Percentiles rank a stretch among this genome's conserved stretches.
Evolutionary conservation across 345 rosid species (phyloP).

Genomic region (Excoecaria cochinchinensis): DNA sequence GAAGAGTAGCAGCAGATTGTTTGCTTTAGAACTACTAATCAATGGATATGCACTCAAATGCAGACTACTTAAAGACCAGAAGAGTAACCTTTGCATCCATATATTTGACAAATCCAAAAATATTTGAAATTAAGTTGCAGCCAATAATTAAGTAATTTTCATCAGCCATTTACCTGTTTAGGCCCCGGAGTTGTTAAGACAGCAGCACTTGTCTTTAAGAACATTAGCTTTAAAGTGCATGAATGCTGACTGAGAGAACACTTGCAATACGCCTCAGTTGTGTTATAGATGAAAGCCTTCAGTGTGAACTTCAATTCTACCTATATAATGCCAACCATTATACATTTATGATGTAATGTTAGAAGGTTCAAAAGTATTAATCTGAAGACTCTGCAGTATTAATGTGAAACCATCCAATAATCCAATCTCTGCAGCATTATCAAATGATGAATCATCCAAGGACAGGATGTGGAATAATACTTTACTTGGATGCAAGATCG

Average conservation of each 20-base stretch:
- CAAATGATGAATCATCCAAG: not conserved
- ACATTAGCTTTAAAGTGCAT: constrained; percentile 38
- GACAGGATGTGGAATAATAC: not conserved
- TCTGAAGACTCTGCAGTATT: too few species aligned
- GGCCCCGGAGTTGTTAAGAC: constrained; percentile 47
- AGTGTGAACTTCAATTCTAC: constrained; percentile 44
- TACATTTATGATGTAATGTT: constrained; percentile 8
- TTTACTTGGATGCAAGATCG: not conserved
- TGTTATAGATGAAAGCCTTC: constrained; percentile 40
- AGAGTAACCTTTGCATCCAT: not conserved
- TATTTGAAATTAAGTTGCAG: not conserved
- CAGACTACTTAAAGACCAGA: not conserved
- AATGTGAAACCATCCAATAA: too few species aligned
- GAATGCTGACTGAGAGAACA: constrained; percentile 32
- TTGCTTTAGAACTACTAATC: not conserved
- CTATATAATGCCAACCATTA: constrained; percentile 28
- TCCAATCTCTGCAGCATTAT: too few species aligned
- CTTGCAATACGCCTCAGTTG: constrained; percentile 43
- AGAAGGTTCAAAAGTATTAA: not conserved
- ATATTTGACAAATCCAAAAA: not conserved
- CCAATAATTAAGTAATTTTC: not conserved
- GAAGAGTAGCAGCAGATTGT: constrained; percentile 2
- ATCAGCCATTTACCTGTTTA: constrained; percentile 34
- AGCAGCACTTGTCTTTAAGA: constrained; percentile 33
- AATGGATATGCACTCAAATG: not conserved